Conservation (phyloP, 2,329 filamentous ascomycete genomes). For the Parafenestella ontariensis region DNA sequence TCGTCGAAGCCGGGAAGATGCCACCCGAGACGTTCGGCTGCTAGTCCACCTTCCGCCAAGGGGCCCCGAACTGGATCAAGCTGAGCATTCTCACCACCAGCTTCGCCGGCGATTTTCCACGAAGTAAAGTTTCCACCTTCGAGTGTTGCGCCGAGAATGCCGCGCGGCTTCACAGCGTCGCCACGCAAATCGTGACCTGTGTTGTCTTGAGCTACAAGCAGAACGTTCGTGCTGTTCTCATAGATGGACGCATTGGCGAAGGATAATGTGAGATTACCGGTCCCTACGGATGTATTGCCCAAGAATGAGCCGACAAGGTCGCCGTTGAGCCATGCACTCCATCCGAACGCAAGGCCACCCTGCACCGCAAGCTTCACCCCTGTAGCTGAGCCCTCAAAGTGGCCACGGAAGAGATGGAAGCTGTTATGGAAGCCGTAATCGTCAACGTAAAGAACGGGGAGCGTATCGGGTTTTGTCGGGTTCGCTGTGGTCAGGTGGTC, state of each 20-base stretch:
- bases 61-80: slow-evolving; percentile 64
- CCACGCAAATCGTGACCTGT: slow-evolving; percentile 65
- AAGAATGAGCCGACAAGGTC: slow-evolving; percentile 63
- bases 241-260: slow-evolving; percentile 60
- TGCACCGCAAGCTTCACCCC: slow-evolving; percentile 60
- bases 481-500: slow-evolving; percentile 49
- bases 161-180: slow-evolving; percentile 57
- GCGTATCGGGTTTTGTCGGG: slow-evolving; percentile 46
- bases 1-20: slow-evolving; percentile 65
- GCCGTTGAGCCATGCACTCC: slow-evolving; percentile 65
- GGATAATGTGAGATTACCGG: slow-evolving; percentile 53
- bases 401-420: slow-evolving; percentile 52
- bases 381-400: slow-evolving; percentile 48
- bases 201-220: slow-evolving; percentile 67
- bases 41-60: slow-evolving; percentile 65
- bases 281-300: slow-evolving; percentile 53
- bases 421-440: slow-evolving; percentile 53
- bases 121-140: slow-evolving; percentile 56
- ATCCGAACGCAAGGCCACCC: slow-evolving; percentile 64
- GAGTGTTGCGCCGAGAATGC: slow-evolving; percentile 62
- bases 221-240: slow-evolving; percentile 51
- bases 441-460: slow-evolving; percentile 52
- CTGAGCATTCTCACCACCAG: slow-evolving; percentile 57
- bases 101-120: slow-evolving; percentile 67
- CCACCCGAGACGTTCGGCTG: slow-evolving; percentile 65